A percentile compares a stretch with the other conserved stretches of the same genome.
Conservation (phyloP, 2,329 filamentous ascomycete species). For the Stemphylium lycopersici region DNA sequence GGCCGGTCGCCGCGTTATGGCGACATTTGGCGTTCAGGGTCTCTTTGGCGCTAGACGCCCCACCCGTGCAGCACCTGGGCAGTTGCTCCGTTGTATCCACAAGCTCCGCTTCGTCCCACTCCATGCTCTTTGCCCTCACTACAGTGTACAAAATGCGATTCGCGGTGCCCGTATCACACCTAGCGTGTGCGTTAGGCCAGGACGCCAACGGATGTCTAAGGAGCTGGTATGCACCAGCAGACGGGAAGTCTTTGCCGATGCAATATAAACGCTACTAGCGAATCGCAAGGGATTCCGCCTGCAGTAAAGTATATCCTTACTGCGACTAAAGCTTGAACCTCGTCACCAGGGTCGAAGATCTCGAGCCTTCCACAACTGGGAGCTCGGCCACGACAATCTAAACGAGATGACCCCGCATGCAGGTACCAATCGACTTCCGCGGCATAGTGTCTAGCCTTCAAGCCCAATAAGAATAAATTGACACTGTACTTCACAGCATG, state of each 20-base stretch:
- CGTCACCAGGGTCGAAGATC: neutral
- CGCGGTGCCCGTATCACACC: no score
- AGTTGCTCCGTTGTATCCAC: neutral
- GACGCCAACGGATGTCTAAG: no score
- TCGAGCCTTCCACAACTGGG: neutral
- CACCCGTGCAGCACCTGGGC: neutral
- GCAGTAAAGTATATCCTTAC: neutral
- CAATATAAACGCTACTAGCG: neutral
- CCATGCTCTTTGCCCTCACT: neutral
- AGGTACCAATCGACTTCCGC: constrained; percentile 5
- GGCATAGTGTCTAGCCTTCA: neutral
- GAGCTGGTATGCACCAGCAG: neutral
- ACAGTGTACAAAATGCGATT: neutral
- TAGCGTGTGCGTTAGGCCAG: no score
- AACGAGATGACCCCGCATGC: constrained; percentile 2
- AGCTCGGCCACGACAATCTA: neutral
- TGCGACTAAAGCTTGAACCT: neutral
- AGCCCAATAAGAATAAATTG: constrained; percentile 3
- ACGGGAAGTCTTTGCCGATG: neutral
- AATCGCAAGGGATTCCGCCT: neutral
- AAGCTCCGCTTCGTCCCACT: neutral
- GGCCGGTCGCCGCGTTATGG: neutral
- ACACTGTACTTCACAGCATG: neutral
- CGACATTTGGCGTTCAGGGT: neutral
- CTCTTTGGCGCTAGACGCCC: neutral